Percentiles rank a stretch among this genome's conserved stretches.
Evolutionary conservation across 352 stramenopile species (phyloP).

Genomic region (Globisporangium canariense): DNA sequence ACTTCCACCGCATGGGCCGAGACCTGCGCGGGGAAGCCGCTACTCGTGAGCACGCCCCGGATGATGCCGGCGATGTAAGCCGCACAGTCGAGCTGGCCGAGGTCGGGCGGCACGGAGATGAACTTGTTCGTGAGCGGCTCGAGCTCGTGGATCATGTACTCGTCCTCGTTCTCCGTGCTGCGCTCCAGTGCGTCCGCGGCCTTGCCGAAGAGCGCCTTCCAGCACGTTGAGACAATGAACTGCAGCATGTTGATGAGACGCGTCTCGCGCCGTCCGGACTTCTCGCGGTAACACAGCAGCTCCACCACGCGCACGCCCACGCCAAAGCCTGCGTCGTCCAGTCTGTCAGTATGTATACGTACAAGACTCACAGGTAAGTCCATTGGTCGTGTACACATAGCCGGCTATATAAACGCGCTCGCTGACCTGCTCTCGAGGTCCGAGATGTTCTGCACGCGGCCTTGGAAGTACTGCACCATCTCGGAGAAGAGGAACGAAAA

Average conservation of each 20-base stretch:
- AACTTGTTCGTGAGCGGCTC: constrained; percentile 95
- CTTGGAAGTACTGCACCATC: constrained; percentile 98
- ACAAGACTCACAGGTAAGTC: neutral
- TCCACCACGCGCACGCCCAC: constrained; percentile 95
- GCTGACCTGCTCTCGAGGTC: constrained; percentile 91
- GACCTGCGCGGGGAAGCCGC: constrained; percentile 81
- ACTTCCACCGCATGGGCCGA: constrained; percentile 73
- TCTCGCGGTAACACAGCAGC: constrained; percentile 87
- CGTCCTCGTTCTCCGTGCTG: constrained; percentile 96
- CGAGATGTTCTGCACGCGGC: constrained; percentile 93
- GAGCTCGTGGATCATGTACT: constrained; percentile 98
- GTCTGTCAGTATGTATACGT: constrained; percentile 24
- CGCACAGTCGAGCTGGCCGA: constrained; percentile 95
- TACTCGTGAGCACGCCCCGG: constrained; percentile 81
- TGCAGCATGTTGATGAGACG: constrained; percentile 87
- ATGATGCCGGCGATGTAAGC: constrained; percentile 96
- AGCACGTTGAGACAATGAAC: constrained; percentile 93
- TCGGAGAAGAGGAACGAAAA: constrained; percentile 98
- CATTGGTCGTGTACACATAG: neutral
- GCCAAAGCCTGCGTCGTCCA: constrained; percentile 94
- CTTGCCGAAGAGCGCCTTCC: constrained; percentile 97
- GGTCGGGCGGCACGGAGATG: constrained; percentile 93
- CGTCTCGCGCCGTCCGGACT: constrained; percentile 74
- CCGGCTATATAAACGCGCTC: too few species aligned
- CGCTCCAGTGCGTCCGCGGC: constrained; percentile 94